Base-by-base conservation (phyloP, 2,329 filamentous ascomycete species). In the Alternaria longipes region DNA sequence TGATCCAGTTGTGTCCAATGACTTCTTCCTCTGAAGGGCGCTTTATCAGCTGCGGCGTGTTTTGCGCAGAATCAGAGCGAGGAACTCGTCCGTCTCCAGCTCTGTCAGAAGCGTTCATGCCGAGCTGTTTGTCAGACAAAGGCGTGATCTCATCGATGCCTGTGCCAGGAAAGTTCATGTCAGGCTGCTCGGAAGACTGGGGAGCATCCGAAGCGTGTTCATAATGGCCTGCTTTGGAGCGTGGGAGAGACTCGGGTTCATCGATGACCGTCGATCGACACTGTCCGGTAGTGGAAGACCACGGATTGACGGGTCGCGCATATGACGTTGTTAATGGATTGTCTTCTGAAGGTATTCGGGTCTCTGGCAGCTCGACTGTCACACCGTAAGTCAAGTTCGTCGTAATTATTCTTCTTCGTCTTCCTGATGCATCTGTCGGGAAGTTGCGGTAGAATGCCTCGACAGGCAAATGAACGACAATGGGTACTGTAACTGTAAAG, bases 1-100 rank as follows among this genome's bases (percentile, higher is more conserved):
- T 50, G 34, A 50, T 34, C 46, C 46, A 50, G 20, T 50, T 50
- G 46, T 50, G 30, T 36, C 46, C 46, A 24, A 50, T 50, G 16
- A 50, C 46, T 50, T 50, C 46, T 20, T 50, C 46, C 3, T 24
- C 14, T 20, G 22, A 34, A 36, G 46, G 9, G 2, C 8, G 30
- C 20, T 32, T 22, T 36, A 28, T 16, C 30, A 32, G 7, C 46
- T 49, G 46, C 12, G 46, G 12, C 46, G 28, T 18, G 16, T 49
- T 34, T n/a, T 32, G 30, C 8, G 18, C 8, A 22, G 8, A 26
- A 34, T n/a, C 11, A 34, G 30, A 7, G 14, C 14, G 8, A 16
- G n/a, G 6, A 18, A 8, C 12, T 8, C 22, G 18, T 30, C 26
- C 12, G 28, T n/a, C n/a, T 8, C 30, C 12, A 16, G 18, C 12